Evolutionary conservation across 2,329 filamentous ascomycete genomes (phyloP), one percentile per base, ranked within the genome.

Genomic region (Cyphellophora europaea): DNA sequence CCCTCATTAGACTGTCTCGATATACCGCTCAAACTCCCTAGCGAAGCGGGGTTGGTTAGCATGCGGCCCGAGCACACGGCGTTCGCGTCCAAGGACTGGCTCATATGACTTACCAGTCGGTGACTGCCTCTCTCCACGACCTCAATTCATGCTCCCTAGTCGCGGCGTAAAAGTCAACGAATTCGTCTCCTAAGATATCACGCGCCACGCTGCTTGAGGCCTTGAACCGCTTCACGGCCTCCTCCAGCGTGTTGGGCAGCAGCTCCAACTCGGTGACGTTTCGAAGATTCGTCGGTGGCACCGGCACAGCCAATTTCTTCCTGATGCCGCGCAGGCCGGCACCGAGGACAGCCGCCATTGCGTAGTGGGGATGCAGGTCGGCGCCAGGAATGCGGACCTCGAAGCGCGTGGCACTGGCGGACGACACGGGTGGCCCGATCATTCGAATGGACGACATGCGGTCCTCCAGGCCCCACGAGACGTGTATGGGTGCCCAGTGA

Each of bases 401-500:
- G 53, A 96, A 87, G 10, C 91, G 74, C 5, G 89, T 95, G 5
- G 87, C 85, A 42, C 82, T 83, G 0, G 84, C 69, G 48, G 85
- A 88, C 21, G 81, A 72, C 0, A 84, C 89, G 0, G 89, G 88
- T 6, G 89, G 88, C 0, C 84, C 77, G 47, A 96, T 95, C 19
- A 96, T 62, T 11, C 91, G 75, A 45, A 96, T 82, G 0, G 83
- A 91, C 0, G 91, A 88, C 5, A 85, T 86, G 41, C 89, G 84
- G 57, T 96, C 88, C 61, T 96, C 91, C 4, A 94, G 65, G 1
- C 91, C 89, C 89, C 89, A 96, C 0, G 85, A 93, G 0, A 96
- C 88, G 0, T 87, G 94, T 3, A 96, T 89, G 0, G 89, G 89
- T 0, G 89, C 89, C 89, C 89, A 96, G 62, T 94, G 96, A 63